phyloP scores from a whole-genome alignment of 2,329 filamentous ascomycete species.

The Monosporascus sp. region DNA sequence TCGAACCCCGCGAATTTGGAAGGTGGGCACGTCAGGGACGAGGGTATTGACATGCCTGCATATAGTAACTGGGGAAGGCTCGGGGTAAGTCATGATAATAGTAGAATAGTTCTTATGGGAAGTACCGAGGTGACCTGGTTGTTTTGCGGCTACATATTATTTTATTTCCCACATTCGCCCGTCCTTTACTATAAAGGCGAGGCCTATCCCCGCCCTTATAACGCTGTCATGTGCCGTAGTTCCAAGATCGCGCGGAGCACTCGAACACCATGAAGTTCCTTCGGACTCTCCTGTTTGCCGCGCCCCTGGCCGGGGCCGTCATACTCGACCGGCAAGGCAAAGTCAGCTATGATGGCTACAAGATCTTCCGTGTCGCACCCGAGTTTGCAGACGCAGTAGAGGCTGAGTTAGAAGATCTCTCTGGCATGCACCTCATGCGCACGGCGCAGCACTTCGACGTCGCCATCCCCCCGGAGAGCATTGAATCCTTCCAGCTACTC shows the following conservation, averaged over 20 bases:
- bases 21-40: neutral
- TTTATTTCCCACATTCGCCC: no score
- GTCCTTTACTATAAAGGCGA: neutral
- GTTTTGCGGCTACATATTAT: no score
- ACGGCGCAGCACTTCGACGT: slow-evolving; percentile 24
- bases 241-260: neutral
- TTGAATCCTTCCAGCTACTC: slow-evolving; percentile 22
- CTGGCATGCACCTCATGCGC: slow-evolving; percentile 19
- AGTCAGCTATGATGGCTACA: slow-evolving; percentile 28
- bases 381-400: slow-evolving; percentile 10
- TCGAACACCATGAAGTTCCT: neutral
- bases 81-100: neutral
- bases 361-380: slow-evolving; percentile 24
- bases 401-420: slow-evolving; percentile 12
- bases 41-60: neutral
- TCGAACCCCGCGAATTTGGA: neutral
- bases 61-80: neutral
- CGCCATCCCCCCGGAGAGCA: slow-evolving; percentile 24
- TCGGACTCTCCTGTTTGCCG: neutral
- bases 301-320: neutral
- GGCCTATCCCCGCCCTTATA: neutral
- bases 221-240: neutral
- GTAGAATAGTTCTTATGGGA: no score
- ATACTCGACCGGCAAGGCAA: slow-evolving; percentile 2
- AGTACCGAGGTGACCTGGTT: no score